Evolutionary conservation across 208 protist species (phyloP).

Genomic region (Sergeia podlipaevii): DNA sequence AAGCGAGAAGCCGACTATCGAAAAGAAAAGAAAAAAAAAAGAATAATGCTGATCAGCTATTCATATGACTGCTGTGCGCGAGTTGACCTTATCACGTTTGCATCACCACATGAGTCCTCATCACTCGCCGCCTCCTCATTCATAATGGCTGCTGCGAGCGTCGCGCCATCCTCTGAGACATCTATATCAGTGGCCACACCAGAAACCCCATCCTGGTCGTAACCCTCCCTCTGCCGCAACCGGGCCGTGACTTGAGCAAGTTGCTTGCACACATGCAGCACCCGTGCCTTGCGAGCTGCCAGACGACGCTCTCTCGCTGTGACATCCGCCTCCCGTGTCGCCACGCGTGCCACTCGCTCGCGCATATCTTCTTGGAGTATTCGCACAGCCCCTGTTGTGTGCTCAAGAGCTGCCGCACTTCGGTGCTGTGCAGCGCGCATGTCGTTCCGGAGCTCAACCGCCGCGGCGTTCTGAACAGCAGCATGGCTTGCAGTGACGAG

Average conservation of each 20-base stretch:
- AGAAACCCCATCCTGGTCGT: not conserved
- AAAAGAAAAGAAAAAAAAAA: too few species aligned
- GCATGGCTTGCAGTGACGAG: constrained; percentile 2
- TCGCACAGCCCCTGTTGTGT: constrained; percentile 52
- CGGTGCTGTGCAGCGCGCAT: constrained; percentile 12
- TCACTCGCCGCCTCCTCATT: too few species aligned
- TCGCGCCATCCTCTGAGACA: constrained; percentile 3
- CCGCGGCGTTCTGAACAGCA: constrained; percentile 11
- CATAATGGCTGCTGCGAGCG: too few species aligned
- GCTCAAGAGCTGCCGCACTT: constrained; percentile 39
- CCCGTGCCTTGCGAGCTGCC: constrained; percentile 11
- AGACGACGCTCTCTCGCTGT: constrained; percentile 10
- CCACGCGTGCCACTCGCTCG: constrained; percentile 13
- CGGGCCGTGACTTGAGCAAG: constrained; percentile 25
- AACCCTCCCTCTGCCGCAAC: constrained; percentile 21
- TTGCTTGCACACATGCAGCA: constrained; percentile 22
- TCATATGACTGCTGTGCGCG: too few species aligned
- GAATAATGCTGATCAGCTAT: too few species aligned
- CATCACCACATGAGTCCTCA: too few species aligned
- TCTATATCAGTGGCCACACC: not conserved
- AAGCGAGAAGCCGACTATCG: too few species aligned
- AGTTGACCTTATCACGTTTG: too few species aligned
- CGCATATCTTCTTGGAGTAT: constrained; percentile 40
- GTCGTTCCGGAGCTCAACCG: constrained; percentile 21
- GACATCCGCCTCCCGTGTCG: constrained; percentile 11